Base-by-base conservation (phyloP, 805 yeast species). In the Ogataea ganodermae region DNA sequence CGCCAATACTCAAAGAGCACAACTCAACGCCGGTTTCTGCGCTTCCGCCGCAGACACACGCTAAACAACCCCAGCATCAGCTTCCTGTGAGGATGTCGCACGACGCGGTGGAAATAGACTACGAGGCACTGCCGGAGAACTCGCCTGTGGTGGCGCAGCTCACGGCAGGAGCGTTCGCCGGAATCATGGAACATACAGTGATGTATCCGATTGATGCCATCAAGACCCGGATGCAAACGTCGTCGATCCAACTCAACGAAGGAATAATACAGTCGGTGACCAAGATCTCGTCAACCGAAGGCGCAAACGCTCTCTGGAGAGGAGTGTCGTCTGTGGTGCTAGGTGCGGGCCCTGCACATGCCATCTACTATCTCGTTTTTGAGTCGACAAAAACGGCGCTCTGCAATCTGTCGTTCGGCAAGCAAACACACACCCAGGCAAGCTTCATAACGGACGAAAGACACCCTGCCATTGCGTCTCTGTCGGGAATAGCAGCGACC, bases 301-400 rank as follows among this genome's bases (percentile, higher is more conserved):
- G 99, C 2, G 86, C 92, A 5, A 62, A 79, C 44, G 87, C 96
- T 0, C 76, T 94, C 23, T 92, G 97, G 96, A 77, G 96, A 62
- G 99, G 99, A 46, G 88, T 92, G 14, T 83, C 89, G 20, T 86
- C 96, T 1, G 96, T 94, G 50, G 83, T 90, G 2, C 63, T 92
- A 51, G 99, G 99, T 31, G 97, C 99, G n/a, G 99, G 99, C 6
- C 99, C 99, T 2, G 97, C 98, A 3, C 99, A 92, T 70, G 98
- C 98, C 3, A 86, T 94, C 6, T 92, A 94, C 69, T 92, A 90
- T 65, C 83, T 91, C n/a, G 95, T 94, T 3, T 94, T 90, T 67
- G 99, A 92, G 68, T 76, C 82, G 42, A 76, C 90, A 40, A 86
- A 86, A 62, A 80, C 85, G 6, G 63, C 74, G 10, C 67, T 86